A percentile compares a stretch with the other conserved stretches of the same genome.
Conservation (phyloP, 352 stramenopile species). For the Elongisporangium undulatum region DNA sequence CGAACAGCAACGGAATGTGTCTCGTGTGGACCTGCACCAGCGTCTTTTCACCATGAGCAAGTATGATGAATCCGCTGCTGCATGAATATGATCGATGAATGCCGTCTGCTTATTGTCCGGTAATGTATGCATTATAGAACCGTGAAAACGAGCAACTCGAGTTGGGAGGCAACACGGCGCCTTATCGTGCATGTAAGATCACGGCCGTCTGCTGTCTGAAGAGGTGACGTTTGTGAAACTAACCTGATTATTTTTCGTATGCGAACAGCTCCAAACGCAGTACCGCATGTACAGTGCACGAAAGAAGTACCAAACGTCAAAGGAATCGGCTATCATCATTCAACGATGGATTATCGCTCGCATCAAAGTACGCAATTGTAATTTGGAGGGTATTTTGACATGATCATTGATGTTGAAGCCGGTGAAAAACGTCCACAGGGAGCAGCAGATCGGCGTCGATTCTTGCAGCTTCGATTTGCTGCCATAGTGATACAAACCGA, state of each 20-base stretch:
- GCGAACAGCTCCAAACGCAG: constrained; percentile 55
- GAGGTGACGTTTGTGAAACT: background rate
- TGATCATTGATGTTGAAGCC: background rate
- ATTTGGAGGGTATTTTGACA: background rate
- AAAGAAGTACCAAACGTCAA: constrained; percentile 38
- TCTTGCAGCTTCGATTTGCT: constrained; percentile 21
- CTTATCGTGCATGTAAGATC: constrained; percentile 60
- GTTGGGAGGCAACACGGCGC: constrained; percentile 59
- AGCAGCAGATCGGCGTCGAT: constrained; percentile 21
- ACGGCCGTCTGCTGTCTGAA: background rate
- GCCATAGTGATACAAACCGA: constrained; percentile 40
- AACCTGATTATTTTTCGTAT: background rate
- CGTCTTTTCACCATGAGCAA: constrained; percentile 58
- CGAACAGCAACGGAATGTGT: constrained; percentile 73
- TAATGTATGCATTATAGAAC: constrained; percentile 19
- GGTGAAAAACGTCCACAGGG: constrained; percentile 10
- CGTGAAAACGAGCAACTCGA: constrained; percentile 44
- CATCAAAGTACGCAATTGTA: constrained; percentile 35
- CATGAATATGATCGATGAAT: background rate
- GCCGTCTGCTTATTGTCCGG: background rate
- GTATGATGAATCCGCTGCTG: constrained; percentile 15
- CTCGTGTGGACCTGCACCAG: constrained; percentile 71
- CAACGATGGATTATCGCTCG: constrained; percentile 45
- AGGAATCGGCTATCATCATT: constrained; percentile 36
- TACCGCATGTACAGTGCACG: constrained; percentile 65